phyloP scores from a whole-genome alignment of 108 stramenopile genomes.

The Nannochloropsis oceanica region DNA sequence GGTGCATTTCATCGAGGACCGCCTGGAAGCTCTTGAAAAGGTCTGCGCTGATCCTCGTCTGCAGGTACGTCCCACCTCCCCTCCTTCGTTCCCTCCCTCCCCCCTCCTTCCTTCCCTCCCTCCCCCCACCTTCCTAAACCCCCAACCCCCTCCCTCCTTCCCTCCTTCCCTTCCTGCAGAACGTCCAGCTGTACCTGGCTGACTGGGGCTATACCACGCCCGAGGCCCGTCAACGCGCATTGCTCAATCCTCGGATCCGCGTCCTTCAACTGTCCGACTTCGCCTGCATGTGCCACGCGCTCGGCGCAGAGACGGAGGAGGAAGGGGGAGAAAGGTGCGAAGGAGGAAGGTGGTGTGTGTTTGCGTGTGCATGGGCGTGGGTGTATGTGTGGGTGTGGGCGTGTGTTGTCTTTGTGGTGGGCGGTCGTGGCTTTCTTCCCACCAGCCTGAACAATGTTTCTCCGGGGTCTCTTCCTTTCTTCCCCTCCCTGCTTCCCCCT shows the following conservation, averaged over 20 bases:
- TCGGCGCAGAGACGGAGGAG: background rate
- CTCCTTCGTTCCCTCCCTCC: background rate
- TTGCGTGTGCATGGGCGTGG: too few species aligned
- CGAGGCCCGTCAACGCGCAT: constrained; percentile 2
- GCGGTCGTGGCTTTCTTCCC: too few species aligned
- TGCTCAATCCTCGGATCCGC: background rate
- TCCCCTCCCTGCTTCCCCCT: background rate
- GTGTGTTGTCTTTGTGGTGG: background rate
- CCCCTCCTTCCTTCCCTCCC: background rate
- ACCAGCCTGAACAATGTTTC: too few species aligned
- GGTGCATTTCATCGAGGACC: constrained; percentile 16
- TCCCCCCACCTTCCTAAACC: too few species aligned
- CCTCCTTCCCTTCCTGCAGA: background rate
- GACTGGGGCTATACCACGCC: constrained; percentile 19
- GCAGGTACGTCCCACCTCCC: background rate
- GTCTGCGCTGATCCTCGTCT: constrained; percentile 5
- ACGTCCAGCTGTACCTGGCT: constrained; percentile 3
- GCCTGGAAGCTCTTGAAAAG: constrained; percentile 10
- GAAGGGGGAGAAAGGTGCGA: background rate
- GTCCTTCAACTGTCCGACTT: background rate
- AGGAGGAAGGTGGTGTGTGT: background rate
- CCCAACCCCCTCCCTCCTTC: background rate
- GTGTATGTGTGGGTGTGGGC: background rate
- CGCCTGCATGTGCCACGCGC: background rate
- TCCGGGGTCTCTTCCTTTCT: too few species aligned